These are phyloP conservation scores for Paecilomyces sp. DNA, from an alignment of 2,329 filamentous ascomycete species.

Conservation along the genomic window DNA sequence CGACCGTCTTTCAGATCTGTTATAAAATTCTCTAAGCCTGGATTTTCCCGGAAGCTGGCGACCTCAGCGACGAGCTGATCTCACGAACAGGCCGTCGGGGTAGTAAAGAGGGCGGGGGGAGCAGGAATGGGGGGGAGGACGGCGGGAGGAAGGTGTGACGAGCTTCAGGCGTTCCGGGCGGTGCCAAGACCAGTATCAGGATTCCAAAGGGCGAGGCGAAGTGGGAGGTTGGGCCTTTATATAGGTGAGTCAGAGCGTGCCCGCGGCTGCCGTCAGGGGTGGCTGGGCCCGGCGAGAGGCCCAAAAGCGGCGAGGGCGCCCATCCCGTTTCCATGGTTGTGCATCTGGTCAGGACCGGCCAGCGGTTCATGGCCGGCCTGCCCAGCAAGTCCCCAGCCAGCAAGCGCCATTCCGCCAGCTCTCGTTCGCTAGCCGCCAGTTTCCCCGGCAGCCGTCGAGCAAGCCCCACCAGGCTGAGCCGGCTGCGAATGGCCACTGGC, in stretches of 20 bases:
- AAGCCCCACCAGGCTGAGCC: not conserved
- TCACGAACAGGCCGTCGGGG: not conserved
- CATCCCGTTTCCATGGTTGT: slow-evolving; percentile 20
- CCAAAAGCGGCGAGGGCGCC: slow-evolving; percentile 27
- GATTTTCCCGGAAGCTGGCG: slow-evolving; percentile 13
- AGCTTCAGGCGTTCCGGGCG: slow-evolving; percentile 25
- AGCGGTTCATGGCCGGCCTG: slow-evolving; percentile 13
- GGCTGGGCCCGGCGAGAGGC: slow-evolving; percentile 28
- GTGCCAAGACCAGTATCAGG: slow-evolving; percentile 35
- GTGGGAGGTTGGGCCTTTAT: slow-evolving; percentile 34
- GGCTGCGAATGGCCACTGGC: slow-evolving; percentile 12
- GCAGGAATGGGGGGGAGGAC: slow-evolving; percentile 10
- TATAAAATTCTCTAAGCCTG: not conserved
- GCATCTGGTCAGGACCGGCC: slow-evolving; percentile 3
- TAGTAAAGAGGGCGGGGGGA: slow-evolving; percentile 12
- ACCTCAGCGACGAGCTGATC: not conserved
- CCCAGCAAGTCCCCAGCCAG: not conserved
- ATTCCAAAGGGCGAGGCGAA: slow-evolving; percentile 19
- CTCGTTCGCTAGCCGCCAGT: slow-evolving; percentile 12
- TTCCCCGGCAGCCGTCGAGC: slow-evolving; percentile 4
- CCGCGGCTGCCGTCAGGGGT: slow-evolving; percentile 24
- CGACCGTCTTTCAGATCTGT: slow-evolving; percentile 2
- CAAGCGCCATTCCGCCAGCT: slow-evolving; percentile 13
- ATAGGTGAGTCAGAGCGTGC: slow-evolving; percentile 29
- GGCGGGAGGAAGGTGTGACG: slow-evolving; percentile 19